phyloP scores from a whole-genome alignment of 2,329 filamentous ascomycete species.

The Stemphylium vesicarium region DNA sequence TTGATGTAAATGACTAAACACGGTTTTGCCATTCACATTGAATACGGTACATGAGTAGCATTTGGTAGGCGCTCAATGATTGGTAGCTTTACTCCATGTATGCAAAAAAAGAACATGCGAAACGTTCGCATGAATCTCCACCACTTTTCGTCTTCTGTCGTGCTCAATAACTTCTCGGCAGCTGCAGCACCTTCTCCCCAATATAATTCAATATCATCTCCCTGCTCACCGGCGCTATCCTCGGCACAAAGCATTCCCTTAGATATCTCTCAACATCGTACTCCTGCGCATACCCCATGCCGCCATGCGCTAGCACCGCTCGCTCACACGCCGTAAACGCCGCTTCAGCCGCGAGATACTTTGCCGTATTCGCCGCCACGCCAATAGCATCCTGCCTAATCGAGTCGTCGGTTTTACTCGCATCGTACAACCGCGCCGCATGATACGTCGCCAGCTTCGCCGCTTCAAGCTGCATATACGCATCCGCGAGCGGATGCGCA shows the following conservation, averaged over 20 bases:
- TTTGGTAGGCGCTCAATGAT: not conserved
- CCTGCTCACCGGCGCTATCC: conserved; percentile 65
- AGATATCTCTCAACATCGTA: conserved; percentile 68
- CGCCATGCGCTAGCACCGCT: conserved; percentile 63
- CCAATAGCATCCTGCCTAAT: conserved; percentile 53
- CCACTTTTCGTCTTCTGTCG: too few relatives aligned
- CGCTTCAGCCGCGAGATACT: conserved; percentile 66
- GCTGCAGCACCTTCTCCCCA: conserved; percentile 68
- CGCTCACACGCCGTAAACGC: conserved; percentile 66
- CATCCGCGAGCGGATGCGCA: conserved; percentile 63
- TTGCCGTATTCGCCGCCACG: conserved; percentile 63
- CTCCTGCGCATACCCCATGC: conserved; percentile 69
- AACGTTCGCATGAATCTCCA: too few relatives aligned
- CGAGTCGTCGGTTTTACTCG: conserved; percentile 37
- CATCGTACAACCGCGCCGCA: conserved; percentile 64
- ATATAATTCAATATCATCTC: conserved; percentile 82
- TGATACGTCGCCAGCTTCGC: conserved; percentile 68
- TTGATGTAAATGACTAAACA: conserved; percentile 6
- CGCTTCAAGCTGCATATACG: conserved; percentile 67
- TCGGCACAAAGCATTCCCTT: conserved; percentile 64
- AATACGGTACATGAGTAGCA: conserved; percentile 1
- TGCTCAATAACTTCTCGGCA: conserved; percentile 70
- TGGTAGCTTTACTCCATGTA: not conserved
- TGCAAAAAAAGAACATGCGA: not conserved
- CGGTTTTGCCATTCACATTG: not conserved